Evolutionary conservation across 441 rosid species (phyloP).

Genomic region (Isatis lusitanica): DNA sequence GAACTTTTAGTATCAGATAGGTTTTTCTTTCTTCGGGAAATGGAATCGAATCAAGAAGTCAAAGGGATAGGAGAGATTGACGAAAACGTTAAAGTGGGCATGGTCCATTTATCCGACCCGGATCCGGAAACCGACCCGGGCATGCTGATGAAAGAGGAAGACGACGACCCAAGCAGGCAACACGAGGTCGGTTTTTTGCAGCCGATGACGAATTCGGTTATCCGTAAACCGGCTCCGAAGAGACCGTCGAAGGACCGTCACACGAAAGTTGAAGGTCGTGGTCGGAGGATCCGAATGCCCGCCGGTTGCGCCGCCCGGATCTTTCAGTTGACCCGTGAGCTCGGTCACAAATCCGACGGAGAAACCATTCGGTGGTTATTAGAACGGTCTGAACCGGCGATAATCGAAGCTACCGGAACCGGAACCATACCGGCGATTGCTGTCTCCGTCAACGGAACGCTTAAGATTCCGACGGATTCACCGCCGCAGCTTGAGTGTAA

Average conservation of each 20-base stretch:
- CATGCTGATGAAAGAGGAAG: constrained; percentile 46
- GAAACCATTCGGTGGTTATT: constrained; percentile 71
- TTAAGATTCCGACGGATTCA: constrained; percentile 56
- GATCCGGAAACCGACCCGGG: constrained; percentile 30
- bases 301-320: constrained; percentile 66
- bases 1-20: neutral
- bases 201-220: constrained; percentile 4
- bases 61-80: constrained; percentile 44
- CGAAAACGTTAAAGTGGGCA: constrained; percentile 1
- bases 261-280: constrained; percentile 78
- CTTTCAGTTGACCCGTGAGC: constrained; percentile 67
- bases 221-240: constrained; percentile 34
- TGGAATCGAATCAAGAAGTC: constrained; percentile 38
- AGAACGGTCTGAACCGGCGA: constrained; percentile 61
- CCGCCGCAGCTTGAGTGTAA: constrained; percentile 35
- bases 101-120: constrained; percentile 11
- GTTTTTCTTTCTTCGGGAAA: constrained; percentile 1
- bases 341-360: constrained; percentile 70
- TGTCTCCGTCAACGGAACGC: constrained; percentile 64
- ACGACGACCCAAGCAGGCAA: constrained; percentile 19
- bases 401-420: constrained; percentile 67
- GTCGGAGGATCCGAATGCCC: constrained; percentile 66
- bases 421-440: constrained; percentile 85
- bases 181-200: constrained; percentile 15
- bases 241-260: constrained; percentile 63